Evolutionary conservation across 2,329 filamentous ascomycete genomes (phyloP).

Genomic region (Colletotrichum sublineola): DNA sequence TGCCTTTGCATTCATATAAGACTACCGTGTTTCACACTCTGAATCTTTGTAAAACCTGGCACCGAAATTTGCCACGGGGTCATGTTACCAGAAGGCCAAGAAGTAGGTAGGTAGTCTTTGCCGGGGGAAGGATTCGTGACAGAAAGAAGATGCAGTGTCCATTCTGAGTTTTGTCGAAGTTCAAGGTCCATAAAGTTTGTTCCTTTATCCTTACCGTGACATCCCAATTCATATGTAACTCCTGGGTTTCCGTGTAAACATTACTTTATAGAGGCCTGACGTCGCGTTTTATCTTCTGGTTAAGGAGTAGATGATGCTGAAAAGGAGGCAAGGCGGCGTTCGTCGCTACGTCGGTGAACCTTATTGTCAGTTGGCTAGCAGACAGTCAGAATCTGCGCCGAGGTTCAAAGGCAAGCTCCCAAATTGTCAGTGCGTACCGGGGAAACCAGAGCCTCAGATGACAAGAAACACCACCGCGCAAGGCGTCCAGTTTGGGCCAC

Average conservation of each 20-base stretch:
- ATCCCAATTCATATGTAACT: not conserved
- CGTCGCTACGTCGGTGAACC: not conserved
- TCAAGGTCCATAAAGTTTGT: not conserved
- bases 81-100: not conserved
- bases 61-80: not conserved
- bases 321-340: not conserved
- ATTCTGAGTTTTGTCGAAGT: not conserved
- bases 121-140: not conserved
- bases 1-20: not conserved
- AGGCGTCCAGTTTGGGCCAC: not conserved
- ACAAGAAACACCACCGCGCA: not conserved
- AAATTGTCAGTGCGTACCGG: not conserved
- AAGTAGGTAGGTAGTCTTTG: not conserved
- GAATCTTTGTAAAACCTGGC: not conserved
- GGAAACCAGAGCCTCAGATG: not conserved
- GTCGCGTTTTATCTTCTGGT: not conserved
- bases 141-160: not conserved
- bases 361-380: not conserved
- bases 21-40: not conserved
- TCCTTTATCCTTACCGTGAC: not conserved
- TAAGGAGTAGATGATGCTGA: not conserved
- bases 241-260: not conserved
- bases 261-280: not conserved
- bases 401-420: not conserved
- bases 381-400: not conserved